Conservation (phyloP, 441 rosid species). For the Metrosideros polymorpha region DNA sequence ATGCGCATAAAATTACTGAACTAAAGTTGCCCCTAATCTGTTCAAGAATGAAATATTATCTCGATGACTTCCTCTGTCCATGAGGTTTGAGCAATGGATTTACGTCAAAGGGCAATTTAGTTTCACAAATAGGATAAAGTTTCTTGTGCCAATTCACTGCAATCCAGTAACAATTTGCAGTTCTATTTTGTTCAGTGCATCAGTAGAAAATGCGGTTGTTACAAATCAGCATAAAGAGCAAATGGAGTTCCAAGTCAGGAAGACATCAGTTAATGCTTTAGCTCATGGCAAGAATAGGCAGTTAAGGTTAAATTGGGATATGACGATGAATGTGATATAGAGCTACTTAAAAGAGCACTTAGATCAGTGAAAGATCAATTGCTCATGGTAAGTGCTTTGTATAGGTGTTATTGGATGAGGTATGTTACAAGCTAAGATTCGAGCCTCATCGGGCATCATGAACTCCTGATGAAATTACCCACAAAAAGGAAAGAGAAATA, state of each 20-base stretch:
- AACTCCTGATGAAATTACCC: background rate
- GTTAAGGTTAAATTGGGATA: too few relatives aligned
- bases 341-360: background rate
- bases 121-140: background rate
- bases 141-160: background rate
- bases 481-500: background rate
- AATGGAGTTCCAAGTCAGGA: background rate
- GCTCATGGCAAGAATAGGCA: too few relatives aligned
- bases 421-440: background rate
- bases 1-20: background rate
- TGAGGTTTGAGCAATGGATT: background rate
- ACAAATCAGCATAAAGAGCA: background rate
- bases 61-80: background rate
- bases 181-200: background rate
- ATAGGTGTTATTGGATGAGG: background rate
- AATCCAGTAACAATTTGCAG: background rate
- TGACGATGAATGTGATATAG: too few relatives aligned
- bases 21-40: background rate
- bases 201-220: background rate
- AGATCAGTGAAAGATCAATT: background rate
- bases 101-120: background rate
- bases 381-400: background rate
- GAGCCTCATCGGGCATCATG: background rate
- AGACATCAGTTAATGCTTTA: background rate
- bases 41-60: background rate